Evolutionary conservation across 2,329 filamentous ascomycete species (phyloP).

Genomic region (Ceratocystis cacaofunesta): DNA sequence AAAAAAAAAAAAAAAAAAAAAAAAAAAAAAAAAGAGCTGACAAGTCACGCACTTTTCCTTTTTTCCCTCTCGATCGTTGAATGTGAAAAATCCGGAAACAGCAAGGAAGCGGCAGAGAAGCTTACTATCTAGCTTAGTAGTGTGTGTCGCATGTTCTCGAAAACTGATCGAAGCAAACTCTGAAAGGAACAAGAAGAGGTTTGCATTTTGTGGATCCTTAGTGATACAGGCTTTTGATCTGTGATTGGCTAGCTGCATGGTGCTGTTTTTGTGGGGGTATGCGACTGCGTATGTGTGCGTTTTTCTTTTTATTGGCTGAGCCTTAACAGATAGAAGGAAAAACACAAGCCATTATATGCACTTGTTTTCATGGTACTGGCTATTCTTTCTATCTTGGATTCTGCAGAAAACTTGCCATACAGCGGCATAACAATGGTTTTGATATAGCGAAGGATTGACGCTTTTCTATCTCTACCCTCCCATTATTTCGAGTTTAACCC

Average conservation of each 20-base stretch:
- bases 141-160: conserved; percentile 8
- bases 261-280: background rate
- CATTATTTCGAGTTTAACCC: background rate
- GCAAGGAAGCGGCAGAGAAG: conserved; percentile 4
- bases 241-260: background rate
- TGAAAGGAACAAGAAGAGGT: conserved; percentile 2
- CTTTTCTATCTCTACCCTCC: no score
- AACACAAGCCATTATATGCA: no score
- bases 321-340: no score
- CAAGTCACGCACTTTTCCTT: background rate
- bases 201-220: background rate
- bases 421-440: no score
- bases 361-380: no score
- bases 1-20: background rate
- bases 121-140: conserved; percentile 1
- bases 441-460: no score
- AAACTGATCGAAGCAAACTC: conserved; percentile 6
- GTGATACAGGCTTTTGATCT: background rate
- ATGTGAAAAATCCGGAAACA: background rate
- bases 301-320: background rate
- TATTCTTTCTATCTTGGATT: no score
- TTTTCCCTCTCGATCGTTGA: background rate
- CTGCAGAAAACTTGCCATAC: no score
- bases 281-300: background rate
- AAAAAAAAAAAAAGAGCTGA: background rate